These are phyloP conservation scores for Nothophytophthora sp. DNA, from an alignment of 352 stramenopile genomes.

Conservation along the genomic window DNA sequence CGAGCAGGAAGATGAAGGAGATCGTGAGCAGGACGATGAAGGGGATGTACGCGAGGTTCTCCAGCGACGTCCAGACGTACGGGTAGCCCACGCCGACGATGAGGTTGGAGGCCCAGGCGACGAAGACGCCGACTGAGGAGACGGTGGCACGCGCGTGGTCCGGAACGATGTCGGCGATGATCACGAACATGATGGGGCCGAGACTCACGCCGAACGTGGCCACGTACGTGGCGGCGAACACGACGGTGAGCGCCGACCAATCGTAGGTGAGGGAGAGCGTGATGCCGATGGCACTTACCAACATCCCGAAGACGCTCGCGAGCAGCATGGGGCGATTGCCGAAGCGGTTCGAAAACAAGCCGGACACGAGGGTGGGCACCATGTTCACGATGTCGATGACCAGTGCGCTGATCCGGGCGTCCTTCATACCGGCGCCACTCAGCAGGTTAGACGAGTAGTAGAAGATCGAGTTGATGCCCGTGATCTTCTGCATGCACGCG, in stretches of 20 bases:
- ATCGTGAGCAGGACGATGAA: conserved; percentile 24
- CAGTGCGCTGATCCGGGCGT: conserved; percentile 32
- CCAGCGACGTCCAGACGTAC: conserved; percentile 24
- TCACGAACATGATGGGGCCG: conserved; percentile 34
- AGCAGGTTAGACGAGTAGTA: conserved; percentile 56
- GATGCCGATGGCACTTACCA: conserved; percentile 30
- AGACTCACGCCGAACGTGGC: conserved; percentile 28
- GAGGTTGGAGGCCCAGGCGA: conserved; percentile 38
- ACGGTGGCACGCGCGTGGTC: conserved; percentile 33
- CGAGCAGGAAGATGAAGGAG: conserved; percentile 29
- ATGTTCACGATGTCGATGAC: conserved; percentile 41
- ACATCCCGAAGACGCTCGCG: conserved; percentile 30
- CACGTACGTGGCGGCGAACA: conserved; percentile 22
- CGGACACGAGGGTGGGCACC: conserved; percentile 27
- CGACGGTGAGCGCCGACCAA: conserved; percentile 17
- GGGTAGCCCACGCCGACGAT: conserved; percentile 48
- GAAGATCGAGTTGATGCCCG: conserved; percentile 54
- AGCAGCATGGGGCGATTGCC: conserved; percentile 39
- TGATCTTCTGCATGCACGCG: conserved; percentile 39
- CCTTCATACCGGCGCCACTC: conserved; percentile 22
- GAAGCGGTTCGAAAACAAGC: conserved; percentile 26
- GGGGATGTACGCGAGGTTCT: conserved; percentile 33
- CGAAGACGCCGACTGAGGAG: conserved; percentile 26
- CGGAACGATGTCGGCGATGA: conserved; percentile 42
- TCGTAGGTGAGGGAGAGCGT: conserved; percentile 27